A percentile compares a stretch with the other conserved stretches of the same genome.
Conservation (phyloP, 805 yeast species). For the Debaryomyces prosopidis region DNA sequence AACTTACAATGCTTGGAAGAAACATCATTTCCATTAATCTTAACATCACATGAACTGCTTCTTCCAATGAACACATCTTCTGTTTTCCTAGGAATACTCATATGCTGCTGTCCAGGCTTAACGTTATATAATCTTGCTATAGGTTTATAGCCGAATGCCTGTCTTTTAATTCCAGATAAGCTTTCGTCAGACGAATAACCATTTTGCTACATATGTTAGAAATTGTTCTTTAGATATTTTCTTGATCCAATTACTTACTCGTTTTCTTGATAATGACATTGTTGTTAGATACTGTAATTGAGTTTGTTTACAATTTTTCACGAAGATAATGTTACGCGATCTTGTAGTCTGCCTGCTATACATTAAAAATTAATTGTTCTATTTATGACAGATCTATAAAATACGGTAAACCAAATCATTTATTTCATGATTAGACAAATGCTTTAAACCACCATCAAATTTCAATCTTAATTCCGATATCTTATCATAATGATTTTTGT, state of each 20-base stretch:
- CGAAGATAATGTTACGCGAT: neutral
- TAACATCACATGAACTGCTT: constrained; percentile 59
- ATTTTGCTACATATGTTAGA: neutral
- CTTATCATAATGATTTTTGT: constrained; percentile 14
- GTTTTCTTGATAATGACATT: constrained; percentile 27
- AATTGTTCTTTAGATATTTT: neutral
- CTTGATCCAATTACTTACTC: constrained; percentile 19
- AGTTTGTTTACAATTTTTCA: constrained; percentile 6
- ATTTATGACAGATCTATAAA: constrained; percentile 10
- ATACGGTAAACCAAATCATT: constrained; percentile 28
- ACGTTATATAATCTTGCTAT: constrained; percentile 25
- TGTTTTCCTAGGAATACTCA: constrained; percentile 20
- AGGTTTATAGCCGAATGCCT: constrained; percentile 11
- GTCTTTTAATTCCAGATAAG: constrained; percentile 8
- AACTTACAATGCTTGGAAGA: constrained; percentile 67
- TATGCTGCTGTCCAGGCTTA: constrained; percentile 15
- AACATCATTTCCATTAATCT: constrained; percentile 56
- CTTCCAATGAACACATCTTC: constrained; percentile 46
- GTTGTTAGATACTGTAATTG: neutral
- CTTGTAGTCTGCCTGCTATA: neutral
- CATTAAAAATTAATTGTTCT: neutral
- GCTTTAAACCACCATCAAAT: constrained; percentile 14
- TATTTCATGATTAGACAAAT: constrained; percentile 19
- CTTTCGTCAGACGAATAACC: constrained; percentile 7
- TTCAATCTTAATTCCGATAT: constrained; percentile 18